Conservation (phyloP, 192 early-diverging fungal genomes). For the Diversispora eburnea region DNA sequence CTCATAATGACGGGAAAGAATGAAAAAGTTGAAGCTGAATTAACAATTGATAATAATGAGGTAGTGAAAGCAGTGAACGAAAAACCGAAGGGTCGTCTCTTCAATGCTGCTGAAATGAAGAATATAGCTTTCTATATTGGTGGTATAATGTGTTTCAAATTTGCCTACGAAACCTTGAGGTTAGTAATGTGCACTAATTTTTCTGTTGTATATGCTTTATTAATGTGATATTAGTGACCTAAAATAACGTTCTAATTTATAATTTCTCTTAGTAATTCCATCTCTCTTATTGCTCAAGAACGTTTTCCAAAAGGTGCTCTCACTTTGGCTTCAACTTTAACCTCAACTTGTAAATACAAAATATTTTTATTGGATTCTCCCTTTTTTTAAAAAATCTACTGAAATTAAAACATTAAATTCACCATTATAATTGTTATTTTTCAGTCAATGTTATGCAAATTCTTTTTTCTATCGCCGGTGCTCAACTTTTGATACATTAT, state of each 20-base stretch:
- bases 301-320: constrained; percentile 25
- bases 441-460: constrained; percentile 41
- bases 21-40: too few species aligned
- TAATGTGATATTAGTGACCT: too few species aligned
- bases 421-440: neutral
- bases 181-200: neutral
- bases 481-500: constrained; percentile 48
- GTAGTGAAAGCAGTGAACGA: too few species aligned
- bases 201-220: neutral
- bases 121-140: constrained; percentile 51
- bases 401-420: constrained; percentile 16
- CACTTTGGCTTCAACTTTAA: constrained; percentile 31
- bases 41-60: too few species aligned
- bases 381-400: constrained; percentile 21
- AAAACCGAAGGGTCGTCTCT: constrained; percentile 34
- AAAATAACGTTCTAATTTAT: neutral
- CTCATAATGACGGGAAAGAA: too few species aligned
- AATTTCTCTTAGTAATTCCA: neutral
- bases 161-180: constrained; percentile 41
- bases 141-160: constrained; percentile 61
- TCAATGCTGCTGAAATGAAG: constrained; percentile 39
- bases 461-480: constrained; percentile 49
- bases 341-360: constrained; percentile 20
- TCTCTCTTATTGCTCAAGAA: neutral
- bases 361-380: constrained; percentile 34